Conservation (phyloP, 192 early-diverging fungal genomes). For the Backusella sp. region DNA sequence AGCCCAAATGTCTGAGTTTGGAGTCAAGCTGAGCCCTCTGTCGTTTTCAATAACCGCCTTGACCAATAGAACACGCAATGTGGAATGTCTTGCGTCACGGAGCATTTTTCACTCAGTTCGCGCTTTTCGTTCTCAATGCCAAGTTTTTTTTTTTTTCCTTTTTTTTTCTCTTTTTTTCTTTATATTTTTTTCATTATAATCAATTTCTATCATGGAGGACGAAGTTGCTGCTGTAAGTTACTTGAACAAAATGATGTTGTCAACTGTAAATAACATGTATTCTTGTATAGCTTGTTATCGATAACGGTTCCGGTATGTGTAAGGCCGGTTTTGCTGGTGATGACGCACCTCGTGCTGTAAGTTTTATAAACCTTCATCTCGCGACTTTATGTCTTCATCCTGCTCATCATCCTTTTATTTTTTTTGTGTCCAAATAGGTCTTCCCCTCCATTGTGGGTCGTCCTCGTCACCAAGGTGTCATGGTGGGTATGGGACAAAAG, state of each 20-base stretch:
- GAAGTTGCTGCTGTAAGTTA: conserved; percentile 82
- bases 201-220: conserved; percentile 59
- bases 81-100: background rate
- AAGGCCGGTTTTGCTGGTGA: conserved; percentile 94
- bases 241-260: background rate
- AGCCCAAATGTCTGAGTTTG: background rate
- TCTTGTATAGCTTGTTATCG: conserved; percentile 74
- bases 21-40: background rate
- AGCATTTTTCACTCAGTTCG: background rate
- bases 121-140: background rate
- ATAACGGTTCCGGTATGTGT: conserved; percentile 95
- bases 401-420: background rate
- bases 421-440: conserved; percentile 33
- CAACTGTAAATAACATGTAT: background rate
- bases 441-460: conserved; percentile 86
- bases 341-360: conserved; percentile 85
- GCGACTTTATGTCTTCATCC: background rate
- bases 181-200: background rate
- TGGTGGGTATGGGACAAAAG: conserved; percentile 93
- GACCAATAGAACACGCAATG: background rate
- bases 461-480: conserved; percentile 84
- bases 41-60: background rate
- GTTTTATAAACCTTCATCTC: conserved; percentile 1
- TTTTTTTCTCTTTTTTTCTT: background rate
- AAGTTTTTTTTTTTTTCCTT: background rate